A percentile compares a stretch with the other conserved stretches of the same genome.
These are phyloP conservation scores for Mrakia gelida DNA, from an alignment of 768 basidiomycete species.

Conservation along the genomic window DNA sequence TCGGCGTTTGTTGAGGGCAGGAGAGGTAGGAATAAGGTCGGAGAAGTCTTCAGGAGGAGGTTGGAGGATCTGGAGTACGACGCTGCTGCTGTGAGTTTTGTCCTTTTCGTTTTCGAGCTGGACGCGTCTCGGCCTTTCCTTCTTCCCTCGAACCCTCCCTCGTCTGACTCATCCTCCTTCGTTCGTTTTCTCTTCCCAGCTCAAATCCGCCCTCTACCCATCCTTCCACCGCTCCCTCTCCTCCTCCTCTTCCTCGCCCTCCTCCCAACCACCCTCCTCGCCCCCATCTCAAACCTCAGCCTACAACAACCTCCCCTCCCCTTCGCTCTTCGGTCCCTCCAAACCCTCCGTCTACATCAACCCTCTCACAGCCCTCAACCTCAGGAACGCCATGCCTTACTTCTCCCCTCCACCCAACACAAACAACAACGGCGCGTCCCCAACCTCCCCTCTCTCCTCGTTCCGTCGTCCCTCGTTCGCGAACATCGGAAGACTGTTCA, in stretches of 20 bases:
- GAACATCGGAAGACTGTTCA: slow-evolving; percentile 15
- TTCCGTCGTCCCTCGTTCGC: slow-evolving; percentile 19
- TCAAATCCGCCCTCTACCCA: slow-evolving; percentile 21
- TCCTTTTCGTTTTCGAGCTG: not conserved
- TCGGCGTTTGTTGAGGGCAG: slow-evolving; percentile 55
- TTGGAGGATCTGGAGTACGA: slow-evolving; percentile 26
- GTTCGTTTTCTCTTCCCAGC: not conserved
- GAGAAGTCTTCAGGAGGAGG: slow-evolving; percentile 8
- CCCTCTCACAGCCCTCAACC: slow-evolving; percentile 19
- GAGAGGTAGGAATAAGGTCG: not conserved
- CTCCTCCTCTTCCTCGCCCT: not conserved
- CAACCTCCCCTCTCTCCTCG: not conserved
- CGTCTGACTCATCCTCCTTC: not conserved
- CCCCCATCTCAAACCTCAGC: not conserved
- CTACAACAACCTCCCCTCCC: not conserved
- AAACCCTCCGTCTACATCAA: not conserved
- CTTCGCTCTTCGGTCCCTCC: not conserved
- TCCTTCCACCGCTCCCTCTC: not conserved
- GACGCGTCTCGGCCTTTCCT: not conserved
- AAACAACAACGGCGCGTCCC: not conserved
- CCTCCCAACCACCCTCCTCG: not conserved
- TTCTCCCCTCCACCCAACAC: not conserved
- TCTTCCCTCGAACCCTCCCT: not conserved
- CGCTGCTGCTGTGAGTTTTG: slow-evolving; percentile 13
- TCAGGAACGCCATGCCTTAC: slow-evolving; percentile 21